These are phyloP conservation scores for Talaromyces albobiverticillius DNA, from an alignment of 2,329 filamentous ascomycete species.

Conservation along the genomic window DNA sequence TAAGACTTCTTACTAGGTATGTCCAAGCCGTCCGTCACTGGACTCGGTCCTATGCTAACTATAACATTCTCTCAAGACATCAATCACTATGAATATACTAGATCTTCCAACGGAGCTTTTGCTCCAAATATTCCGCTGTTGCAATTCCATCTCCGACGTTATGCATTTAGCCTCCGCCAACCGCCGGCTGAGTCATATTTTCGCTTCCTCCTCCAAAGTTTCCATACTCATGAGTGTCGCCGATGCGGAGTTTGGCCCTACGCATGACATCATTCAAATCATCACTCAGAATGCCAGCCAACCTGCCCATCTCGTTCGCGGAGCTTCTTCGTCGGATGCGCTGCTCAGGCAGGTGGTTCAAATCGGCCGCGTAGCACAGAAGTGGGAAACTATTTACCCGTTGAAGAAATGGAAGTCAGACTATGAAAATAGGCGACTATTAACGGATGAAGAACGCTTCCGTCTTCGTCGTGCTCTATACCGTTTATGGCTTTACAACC, in stretches of 20 bases:
- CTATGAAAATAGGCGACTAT: conserved; percentile 53
- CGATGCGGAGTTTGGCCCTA: conserved; percentile 56
- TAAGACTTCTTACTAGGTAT: background rate
- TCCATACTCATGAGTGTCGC: conserved; percentile 53
- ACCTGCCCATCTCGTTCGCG: conserved; percentile 53
- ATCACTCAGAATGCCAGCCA: conserved; percentile 61
- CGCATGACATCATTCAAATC: conserved; percentile 58
- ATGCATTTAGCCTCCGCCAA: conserved; percentile 55
- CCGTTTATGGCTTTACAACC: conserved; percentile 59
- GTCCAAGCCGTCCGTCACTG: background rate
- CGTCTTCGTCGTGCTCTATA: conserved; percentile 57
- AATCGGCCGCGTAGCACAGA: conserved; percentile 54
- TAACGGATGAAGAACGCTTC: conserved; percentile 50
- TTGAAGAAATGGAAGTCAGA: conserved; percentile 62
- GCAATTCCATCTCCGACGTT: conserved; percentile 52
- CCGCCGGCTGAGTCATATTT: conserved; percentile 53
- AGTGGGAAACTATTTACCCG: conserved; percentile 61
- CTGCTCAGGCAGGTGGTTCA: conserved; percentile 55
- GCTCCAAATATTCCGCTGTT: conserved; percentile 55
- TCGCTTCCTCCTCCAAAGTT: conserved; percentile 53
- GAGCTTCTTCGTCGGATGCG: conserved; percentile 53
- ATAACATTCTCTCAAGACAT: background rate
- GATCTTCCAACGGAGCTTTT: conserved; percentile 58
- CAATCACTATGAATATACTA: conserved; percentile 50
- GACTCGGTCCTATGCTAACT: background rate